These are phyloP conservation scores for Herpetomonas samuelpessoai DNA, from an alignment of 208 protist genomes.

Conservation along the genomic window DNA sequence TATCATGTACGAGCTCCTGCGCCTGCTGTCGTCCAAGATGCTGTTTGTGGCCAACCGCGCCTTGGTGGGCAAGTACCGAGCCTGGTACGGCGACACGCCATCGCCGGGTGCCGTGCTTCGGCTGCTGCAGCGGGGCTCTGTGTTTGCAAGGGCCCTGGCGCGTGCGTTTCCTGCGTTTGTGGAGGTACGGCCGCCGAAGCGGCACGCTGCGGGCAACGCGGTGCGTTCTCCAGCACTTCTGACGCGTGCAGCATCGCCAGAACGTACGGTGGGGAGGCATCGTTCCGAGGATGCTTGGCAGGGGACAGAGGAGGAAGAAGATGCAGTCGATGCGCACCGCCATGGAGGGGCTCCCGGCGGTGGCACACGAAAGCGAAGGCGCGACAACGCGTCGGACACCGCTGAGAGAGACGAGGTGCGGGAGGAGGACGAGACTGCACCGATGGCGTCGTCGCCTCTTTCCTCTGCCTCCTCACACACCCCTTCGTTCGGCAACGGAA, in stretches of 20 bases:
- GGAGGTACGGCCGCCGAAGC: neutral
- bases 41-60: constrained; percentile 36
- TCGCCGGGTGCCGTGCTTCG: constrained; percentile 53
- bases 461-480: too few relatives aligned
- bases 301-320: constrained; percentile 4
- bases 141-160: constrained; percentile 29
- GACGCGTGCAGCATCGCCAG: too few relatives aligned
- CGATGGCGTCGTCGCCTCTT: too few relatives aligned
- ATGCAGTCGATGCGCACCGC: too few relatives aligned
- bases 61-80: constrained; percentile 39
- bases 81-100: constrained; percentile 56
- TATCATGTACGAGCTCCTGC: constrained; percentile 76
- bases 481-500: too few relatives aligned
- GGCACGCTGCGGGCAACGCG: neutral
- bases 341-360: neutral
- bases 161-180: constrained; percentile 25
- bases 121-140: constrained; percentile 42
- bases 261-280: too few relatives aligned
- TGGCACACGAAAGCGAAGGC: too few relatives aligned
- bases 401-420: neutral
- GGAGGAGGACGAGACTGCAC: neutral
- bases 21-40: constrained; percentile 38
- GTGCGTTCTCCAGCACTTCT: constrained; percentile 1
- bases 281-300: too few relatives aligned
- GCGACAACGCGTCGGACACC: too few relatives aligned